Evolutionary conservation across 1,139 yeast species (phyloP), one percentile per base, ranked within the genome.

Genomic region (Lizanozyma gosingica): DNA sequence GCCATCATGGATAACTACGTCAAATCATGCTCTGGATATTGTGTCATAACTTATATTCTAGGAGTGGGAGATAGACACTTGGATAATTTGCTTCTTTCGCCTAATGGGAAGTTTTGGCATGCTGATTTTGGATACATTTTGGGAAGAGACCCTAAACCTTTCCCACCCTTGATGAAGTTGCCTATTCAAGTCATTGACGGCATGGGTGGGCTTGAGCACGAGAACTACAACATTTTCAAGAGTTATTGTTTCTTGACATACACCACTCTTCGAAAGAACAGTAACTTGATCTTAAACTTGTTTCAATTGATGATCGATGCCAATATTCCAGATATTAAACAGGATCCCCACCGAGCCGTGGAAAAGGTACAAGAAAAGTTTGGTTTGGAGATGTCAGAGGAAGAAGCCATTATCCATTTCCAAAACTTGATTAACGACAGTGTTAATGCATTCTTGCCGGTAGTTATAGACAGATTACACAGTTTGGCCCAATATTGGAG

Each of bases 51-150:
- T 0, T 94, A 94, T 53, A 65, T 94, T 4, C 64, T 94, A 11
- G 98, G 98, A 3, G 97, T 94, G 9, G 99, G 99, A 15, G 98
- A 94, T 61, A 73, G 99, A 41, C 99, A 94, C 64, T 67, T 94
- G 45, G 99, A 94, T 53, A 94, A 94, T 54, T 65, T 94, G 46
- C 67, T 94, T 34, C 56, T 76, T 9, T 72, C 80, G 4, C 66
- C 63, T 18, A 62, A 59, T 43, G 96, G 86, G 2, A 87, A 82
- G 55, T 88, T 88, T 55, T 87, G 94, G 78, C 97, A 88, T 61
- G 97, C 96, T 2, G 99, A 94, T 62, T 94, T 87, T 60, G 99
- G 99, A 0, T 94, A 92, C 56, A 90, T 94, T 39, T 65, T 94
- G 40, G 98, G 99, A 1, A 80, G 92, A 41, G 98, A 94, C 56